phyloP scores from a whole-genome alignment of 176 grass and related monocot genomes.

The Melocanna baccifera region DNA sequence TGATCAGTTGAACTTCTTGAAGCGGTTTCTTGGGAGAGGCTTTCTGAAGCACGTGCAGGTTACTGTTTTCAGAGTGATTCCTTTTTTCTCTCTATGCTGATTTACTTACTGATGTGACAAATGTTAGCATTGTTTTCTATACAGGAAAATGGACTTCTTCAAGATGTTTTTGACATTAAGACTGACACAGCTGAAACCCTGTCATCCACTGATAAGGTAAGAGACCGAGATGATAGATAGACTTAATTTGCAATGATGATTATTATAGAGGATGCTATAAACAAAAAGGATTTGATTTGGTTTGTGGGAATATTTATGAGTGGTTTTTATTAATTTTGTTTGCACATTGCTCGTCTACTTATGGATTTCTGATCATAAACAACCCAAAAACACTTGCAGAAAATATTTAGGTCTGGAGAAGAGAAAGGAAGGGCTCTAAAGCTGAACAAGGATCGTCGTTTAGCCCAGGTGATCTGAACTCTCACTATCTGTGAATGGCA shows the following conservation, averaged over 20 bases:
- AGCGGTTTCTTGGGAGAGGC: slow-evolving; percentile 69
- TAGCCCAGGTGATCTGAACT: slow-evolving; percentile 50
- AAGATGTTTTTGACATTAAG: slow-evolving; percentile 77
- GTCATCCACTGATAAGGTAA: slow-evolving; percentile 68
- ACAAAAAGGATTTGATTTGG: background rate
- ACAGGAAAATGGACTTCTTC: slow-evolving; percentile 80
- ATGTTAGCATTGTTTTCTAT: slow-evolving; percentile 16
- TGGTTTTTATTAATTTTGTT: background rate
- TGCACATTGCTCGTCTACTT: background rate
- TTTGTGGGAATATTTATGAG: background rate
- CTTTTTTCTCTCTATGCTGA: background rate
- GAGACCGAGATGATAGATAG: too few relatives aligned
- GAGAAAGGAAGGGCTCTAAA: slow-evolving; percentile 71
- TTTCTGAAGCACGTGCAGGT: slow-evolving; percentile 97
- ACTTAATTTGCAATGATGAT: background rate
- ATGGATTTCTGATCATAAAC: slow-evolving; percentile 2
- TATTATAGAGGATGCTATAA: background rate
- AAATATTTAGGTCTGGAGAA: slow-evolving; percentile 66
- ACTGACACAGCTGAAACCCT: slow-evolving; percentile 61
- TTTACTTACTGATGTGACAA: slow-evolving; percentile 16
- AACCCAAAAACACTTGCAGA: slow-evolving; percentile 46
- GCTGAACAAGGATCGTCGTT: slow-evolving; percentile 75
- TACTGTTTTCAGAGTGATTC: background rate
- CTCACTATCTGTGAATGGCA: background rate
- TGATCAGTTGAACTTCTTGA: slow-evolving; percentile 86